Evolutionary conservation across 208 protist species (phyloP).

Genomic region (Acanthamoeba castellanii): DNA sequence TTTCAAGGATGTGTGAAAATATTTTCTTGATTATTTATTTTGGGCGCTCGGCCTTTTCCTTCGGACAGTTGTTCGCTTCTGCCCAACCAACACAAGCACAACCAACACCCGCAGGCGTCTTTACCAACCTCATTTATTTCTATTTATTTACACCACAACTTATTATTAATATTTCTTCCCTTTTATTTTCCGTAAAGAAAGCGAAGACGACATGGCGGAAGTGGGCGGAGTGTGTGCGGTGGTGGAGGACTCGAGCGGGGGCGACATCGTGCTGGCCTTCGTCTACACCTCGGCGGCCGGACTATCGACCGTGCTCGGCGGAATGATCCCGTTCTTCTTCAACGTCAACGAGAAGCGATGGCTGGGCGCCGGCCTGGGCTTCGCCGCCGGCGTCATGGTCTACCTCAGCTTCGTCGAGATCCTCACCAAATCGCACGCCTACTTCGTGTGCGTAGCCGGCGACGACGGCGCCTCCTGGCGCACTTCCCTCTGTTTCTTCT

Average conservation of each 20-base stretch:
- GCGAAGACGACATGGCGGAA: background rate
- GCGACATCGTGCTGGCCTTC: conserved; percentile 75
- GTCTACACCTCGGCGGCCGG: conserved; percentile 47
- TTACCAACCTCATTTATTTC: too few relatives aligned
- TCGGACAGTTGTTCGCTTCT: too few relatives aligned
- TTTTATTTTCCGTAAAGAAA: background rate
- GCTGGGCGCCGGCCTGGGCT: conserved; percentile 75
- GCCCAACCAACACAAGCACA: too few relatives aligned
- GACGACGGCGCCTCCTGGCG: conserved; percentile 1
- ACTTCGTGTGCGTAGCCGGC: conserved; percentile 68
- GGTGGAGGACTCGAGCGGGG: conserved; percentile 34
- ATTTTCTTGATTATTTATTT: too few relatives aligned
- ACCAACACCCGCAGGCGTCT: too few relatives aligned
- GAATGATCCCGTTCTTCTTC: conserved; percentile 52
- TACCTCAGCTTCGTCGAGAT: conserved; percentile 84
- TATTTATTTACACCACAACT: background rate
- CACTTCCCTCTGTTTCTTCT: conserved; percentile 74
- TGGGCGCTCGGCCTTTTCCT: too few relatives aligned
- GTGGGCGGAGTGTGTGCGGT: background rate
- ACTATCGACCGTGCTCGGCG: conserved; percentile 66
- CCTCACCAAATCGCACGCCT: conserved; percentile 64
- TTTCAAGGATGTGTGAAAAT: too few relatives aligned
- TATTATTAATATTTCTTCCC: too few relatives aligned
- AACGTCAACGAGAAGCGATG: conserved; percentile 21
- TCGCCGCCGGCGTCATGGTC: conserved; percentile 81